phyloP scores from a whole-genome alignment of 345 rosid genomes.

The Citrus sp. region DNA sequence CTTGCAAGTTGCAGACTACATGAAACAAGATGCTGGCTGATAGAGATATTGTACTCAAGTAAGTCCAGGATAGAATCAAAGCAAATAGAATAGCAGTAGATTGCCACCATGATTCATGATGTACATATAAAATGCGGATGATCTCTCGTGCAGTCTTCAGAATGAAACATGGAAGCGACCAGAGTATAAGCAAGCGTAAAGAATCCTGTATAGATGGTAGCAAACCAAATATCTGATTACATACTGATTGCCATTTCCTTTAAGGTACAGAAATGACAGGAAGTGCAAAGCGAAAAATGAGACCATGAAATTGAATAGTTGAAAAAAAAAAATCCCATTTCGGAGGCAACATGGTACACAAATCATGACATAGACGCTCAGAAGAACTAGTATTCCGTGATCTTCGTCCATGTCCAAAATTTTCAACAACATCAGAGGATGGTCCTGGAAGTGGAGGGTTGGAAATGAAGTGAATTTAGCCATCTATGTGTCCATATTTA shows the following conservation, averaged over 20 bases:
- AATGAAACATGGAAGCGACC: constrained; percentile 73
- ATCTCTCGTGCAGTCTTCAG: constrained; percentile 67
- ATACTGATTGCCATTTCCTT: not conserved
- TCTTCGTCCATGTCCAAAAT: not conserved
- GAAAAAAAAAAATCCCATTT: not conserved
- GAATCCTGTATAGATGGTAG: constrained; percentile 45
- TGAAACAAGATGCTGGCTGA: constrained; percentile 79
- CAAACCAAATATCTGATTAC: constrained; percentile 8
- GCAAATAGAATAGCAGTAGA: constrained; percentile 51
- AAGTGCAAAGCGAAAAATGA: too few relatives aligned
- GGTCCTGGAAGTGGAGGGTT: not conserved
- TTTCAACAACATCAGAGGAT: not conserved
- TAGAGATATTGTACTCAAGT: constrained; percentile 59
- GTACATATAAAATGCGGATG: constrained; percentile 44
- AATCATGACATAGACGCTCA: not conserved
- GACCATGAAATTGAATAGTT: not conserved
- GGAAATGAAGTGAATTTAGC: not conserved
- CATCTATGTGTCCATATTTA: not conserved
- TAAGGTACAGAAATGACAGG: not conserved
- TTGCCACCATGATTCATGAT: constrained; percentile 62
- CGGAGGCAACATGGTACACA: not conserved
- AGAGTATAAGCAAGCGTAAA: constrained; percentile 50
- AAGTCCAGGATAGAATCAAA: constrained; percentile 74
- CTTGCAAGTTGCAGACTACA: constrained; percentile 88
- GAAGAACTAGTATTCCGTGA: not conserved